Conservation (phyloP, 495 filamentous ascomycete species). For the Aspergillus sparsus region DNA sequence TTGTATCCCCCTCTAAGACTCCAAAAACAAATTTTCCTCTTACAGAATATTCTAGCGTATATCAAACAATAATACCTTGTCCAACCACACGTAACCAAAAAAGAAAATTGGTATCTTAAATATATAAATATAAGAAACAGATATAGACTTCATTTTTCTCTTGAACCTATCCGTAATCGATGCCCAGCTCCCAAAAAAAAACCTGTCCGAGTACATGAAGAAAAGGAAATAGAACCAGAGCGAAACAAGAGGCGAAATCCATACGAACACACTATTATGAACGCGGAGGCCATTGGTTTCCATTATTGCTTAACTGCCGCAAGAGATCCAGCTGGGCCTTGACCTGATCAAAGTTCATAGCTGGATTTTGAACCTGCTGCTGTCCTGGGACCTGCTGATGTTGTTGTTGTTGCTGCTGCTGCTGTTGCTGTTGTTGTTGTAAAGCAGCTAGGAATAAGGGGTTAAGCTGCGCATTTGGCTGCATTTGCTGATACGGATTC, state of each 20-base stretch:
- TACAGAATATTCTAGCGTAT: neutral
- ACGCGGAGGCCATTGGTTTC: constrained; percentile 40
- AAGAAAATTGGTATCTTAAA: constrained; percentile 5
- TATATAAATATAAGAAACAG: neutral
- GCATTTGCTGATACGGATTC: constrained; percentile 39
- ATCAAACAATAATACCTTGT: neutral
- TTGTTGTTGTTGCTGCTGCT: constrained; percentile 43
- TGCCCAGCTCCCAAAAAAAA: neutral
- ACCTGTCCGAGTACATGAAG: constrained; percentile 32
- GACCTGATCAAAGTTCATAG: constrained; percentile 46
- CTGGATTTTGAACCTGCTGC: constrained; percentile 37
- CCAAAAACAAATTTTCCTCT: too few species aligned
- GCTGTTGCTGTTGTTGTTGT: constrained; percentile 35
- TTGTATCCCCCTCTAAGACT: too few species aligned
- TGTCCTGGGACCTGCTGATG: constrained; percentile 46
- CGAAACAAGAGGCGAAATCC: constrained; percentile 15
- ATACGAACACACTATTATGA: constrained; percentile 29
- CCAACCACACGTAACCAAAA: neutral
- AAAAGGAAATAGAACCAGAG: neutral
- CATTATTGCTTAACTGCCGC: constrained; percentile 41
- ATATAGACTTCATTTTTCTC: constrained; percentile 12
- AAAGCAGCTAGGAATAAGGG: constrained; percentile 61
- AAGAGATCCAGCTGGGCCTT: constrained; percentile 52
- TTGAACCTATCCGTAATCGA: neutral
- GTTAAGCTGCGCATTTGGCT: constrained; percentile 62